These are phyloP conservation scores for Malus sieversii DNA, from an alignment of 306 rosid genomes.

Conservation along the genomic window DNA sequence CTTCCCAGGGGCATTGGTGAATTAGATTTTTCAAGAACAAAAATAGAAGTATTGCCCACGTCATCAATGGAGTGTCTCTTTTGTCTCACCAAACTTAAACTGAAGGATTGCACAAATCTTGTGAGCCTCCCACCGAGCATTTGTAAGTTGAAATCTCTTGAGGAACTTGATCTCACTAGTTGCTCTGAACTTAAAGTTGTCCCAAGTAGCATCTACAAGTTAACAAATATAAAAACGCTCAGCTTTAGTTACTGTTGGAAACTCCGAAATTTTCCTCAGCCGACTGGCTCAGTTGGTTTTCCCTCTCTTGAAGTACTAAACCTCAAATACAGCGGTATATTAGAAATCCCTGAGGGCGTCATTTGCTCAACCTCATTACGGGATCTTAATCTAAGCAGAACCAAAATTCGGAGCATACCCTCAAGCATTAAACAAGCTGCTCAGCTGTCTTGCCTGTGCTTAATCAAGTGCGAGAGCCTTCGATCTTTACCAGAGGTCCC, in stretches of 20 bases:
- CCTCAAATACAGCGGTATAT: background rate
- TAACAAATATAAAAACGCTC: background rate
- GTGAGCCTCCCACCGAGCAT: too few relatives aligned
- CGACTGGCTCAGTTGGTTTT: background rate
- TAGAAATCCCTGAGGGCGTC: background rate
- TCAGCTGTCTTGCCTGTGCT: background rate
- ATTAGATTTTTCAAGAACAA: too few relatives aligned
- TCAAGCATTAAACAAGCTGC: background rate
- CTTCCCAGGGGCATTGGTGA: too few relatives aligned
- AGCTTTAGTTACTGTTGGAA: rapidly evolving
- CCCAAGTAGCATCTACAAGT: background rate
- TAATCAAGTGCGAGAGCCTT: background rate
- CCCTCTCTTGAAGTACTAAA: background rate
- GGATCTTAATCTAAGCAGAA: background rate
- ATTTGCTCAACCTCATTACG: background rate
- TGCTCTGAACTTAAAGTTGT: background rate
- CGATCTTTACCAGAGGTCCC: background rate
- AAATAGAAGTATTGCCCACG: too few relatives aligned
- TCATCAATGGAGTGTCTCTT: too few relatives aligned
- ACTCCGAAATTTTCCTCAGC: background rate
- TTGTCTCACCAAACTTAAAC: too few relatives aligned
- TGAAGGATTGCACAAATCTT: too few relatives aligned
- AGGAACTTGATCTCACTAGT: too few relatives aligned
- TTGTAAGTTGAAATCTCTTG: too few relatives aligned
- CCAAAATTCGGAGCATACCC: background rate